Conservation (phyloP, 257 asterid genomes). For the Oldenlandia corymbosa region DNA sequence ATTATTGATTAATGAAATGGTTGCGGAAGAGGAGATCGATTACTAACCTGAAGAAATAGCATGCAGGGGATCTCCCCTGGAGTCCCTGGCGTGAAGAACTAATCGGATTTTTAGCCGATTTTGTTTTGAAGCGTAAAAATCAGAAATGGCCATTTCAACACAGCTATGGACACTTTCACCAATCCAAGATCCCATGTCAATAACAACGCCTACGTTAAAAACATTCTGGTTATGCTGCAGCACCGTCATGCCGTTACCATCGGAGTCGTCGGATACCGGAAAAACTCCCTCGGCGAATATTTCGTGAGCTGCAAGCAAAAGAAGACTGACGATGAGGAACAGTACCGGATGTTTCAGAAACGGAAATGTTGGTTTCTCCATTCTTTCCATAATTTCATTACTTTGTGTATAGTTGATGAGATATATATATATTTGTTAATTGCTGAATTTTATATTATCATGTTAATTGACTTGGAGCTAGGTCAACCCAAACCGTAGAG, state of each 20-base stretch:
- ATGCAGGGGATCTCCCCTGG: slow-evolving; percentile 11
- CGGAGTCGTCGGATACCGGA: not conserved
- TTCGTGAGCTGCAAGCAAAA: not conserved
- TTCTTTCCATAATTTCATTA: no score
- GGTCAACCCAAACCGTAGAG: no score
- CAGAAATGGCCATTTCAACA: slow-evolving; percentile 15
- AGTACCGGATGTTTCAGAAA: no score
- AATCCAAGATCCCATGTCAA: slow-evolving; percentile 2
- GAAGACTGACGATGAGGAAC: no score
- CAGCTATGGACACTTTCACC: slow-evolving; percentile 16
- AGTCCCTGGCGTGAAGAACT: slow-evolving; percentile 13
- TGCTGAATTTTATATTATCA: no score
- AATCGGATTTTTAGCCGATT: slow-evolving; percentile 2
- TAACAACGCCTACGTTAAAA: slow-evolving; percentile 3
- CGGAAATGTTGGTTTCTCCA: no score
- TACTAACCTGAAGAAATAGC: slow-evolving; percentile 15
- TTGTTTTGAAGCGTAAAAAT: slow-evolving; percentile 8
- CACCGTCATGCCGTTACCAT: not conserved
- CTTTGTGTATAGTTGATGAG: no score
- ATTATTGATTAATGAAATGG: no score
- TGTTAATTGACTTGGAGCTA: no score
- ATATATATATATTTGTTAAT: no score
- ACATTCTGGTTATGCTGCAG: slow-evolving; percentile 2
- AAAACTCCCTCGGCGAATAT: no score
- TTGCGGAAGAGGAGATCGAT: not conserved